Evolutionary conservation across 2,329 filamentous ascomycete genomes (phyloP).

Genomic region (Clarireedia homoeocarpa): DNA sequence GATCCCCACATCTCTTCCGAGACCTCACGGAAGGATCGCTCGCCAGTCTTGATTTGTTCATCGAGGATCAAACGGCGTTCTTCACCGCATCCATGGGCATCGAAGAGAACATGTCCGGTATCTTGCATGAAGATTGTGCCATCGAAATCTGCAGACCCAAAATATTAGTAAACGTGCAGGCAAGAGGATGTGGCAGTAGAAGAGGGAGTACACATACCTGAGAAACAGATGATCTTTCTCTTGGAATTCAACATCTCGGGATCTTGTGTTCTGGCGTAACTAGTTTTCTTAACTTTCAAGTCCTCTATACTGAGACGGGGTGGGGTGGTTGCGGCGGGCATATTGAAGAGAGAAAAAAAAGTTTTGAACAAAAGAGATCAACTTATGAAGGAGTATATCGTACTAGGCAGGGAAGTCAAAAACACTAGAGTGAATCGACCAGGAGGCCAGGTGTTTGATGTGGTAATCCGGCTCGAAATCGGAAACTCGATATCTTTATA

Average conservation of each 20-base stretch:
- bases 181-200: background rate
- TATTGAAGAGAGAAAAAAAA: slow-evolving; percentile 21
- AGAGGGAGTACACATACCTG: slow-evolving; percentile 34
- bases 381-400: background rate
- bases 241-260: slow-evolving; percentile 33
- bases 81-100: slow-evolving; percentile 54
- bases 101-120: slow-evolving; percentile 61
- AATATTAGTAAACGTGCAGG: background rate
- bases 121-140: slow-evolving; percentile 68
- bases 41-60: slow-evolving; percentile 55
- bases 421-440: background rate
- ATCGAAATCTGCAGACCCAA: slow-evolving; percentile 49
- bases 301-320: slow-evolving; percentile 28
- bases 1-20: slow-evolving; percentile 67
- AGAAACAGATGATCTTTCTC: slow-evolving; percentile 52
- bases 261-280: slow-evolving; percentile 20
- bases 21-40: slow-evolving; percentile 60
- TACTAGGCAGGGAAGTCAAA: background rate
- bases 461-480: background rate
- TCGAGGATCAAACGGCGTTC: slow-evolving; percentile 49
- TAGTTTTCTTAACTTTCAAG: slow-evolving; percentile 22
- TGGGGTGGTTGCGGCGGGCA: slow-evolving; percentile 34
- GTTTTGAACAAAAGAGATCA: background rate
- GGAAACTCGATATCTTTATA: background rate
- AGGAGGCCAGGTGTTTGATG: background rate